Base-by-base conservation (phyloP, 805 yeast genomes). In the Ogataea wickerhamii region DNA sequence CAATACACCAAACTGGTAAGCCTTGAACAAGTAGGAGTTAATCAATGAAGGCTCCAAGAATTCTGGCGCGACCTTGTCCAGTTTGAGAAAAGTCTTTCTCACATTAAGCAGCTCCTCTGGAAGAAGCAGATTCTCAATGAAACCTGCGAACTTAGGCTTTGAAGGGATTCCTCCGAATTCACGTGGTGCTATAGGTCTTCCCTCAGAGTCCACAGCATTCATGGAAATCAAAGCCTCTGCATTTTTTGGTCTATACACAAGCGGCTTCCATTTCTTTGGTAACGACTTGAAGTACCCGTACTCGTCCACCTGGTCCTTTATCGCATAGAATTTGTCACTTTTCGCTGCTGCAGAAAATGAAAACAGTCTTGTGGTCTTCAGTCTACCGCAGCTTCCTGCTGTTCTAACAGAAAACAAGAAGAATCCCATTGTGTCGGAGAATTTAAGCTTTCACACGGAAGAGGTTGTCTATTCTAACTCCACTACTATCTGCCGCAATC, bases 271-370 rank as follows among this genome's bases (percentile, higher is more conserved):
- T 26, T 44, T 48, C 16, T 51, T 47, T 2, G 53, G 46, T 10
- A 58, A 27, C 7, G 55, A 34, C 17, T 47, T 41, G 42, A 35
- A 53, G 33, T 58, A 52, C 14, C 51, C 42, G 25, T 47, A 60
- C n/a, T 55, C 59, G 35, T 60, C 64, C 17, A 60, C 45, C 26
- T 53, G 53, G 17, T 47, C 44, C 32, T 58, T 60, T 33, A 57
- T 55, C 10, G 36, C 49, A 28, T 45, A 45, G 27, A 34, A 42
- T 3, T 28, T 29, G 14, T 11, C 22, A 6, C 22, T 13, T 8
- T 11, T 16, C 7, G 32, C 11, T 29, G 20, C 12, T 29, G 32
- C 32, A 29, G 32, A 18, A 7, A 12, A 18, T 11, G 32, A 29
- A 13, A 26, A 14, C 14, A 26, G 17, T 14, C 29, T 22, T 22